Evolutionary conservation across 306 rosid genomes (phyloP), one percentile per base, ranked within the genome.

Genomic region (apple (Malus domestica)): DNA sequence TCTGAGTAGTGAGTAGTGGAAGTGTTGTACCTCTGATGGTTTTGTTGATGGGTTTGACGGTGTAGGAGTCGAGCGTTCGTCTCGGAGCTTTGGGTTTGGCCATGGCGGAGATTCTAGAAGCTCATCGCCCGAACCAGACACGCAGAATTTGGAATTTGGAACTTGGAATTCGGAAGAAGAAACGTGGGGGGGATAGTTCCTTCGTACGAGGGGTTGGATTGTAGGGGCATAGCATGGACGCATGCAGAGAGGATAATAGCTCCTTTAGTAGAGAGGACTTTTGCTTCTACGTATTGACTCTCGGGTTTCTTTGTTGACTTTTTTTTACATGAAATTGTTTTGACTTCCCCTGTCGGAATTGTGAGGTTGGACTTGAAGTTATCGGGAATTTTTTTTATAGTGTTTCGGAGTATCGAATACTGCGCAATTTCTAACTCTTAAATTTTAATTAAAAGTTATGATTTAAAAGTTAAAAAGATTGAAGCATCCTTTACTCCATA

Each of bases 11-110:
- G 55, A 49, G 55, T 16, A 15, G 55, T 49, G 3, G 55, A 1
- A 16, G 55, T 49, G 55, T 0, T 49, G 10, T 77, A 92, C 99
- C 93, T 90, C 78, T 89, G 61, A 95, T 25, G 73, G 88, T 65
- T 83, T 87, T 87, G 88, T 80, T 95, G 86, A 88, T 95, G 84
- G 80, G 93, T 71, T 92, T 95, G 89, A 92, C 99, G 63, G 97
- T 79, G 87, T 88, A 95, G 15, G 98, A 89, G 81, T 95, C 97
- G 76, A 95, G 97, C 89, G 96, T 89, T 92, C 90, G 92, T n/a
- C 88, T 88, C 18, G 88, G 90, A 81, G 97, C 87, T 80, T 92
- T 95, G 7, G 90, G 97, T 80, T 92, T 95, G 74, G 89, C 97
- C 99, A 95, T 89, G 75, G 82, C 30, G 35, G 60, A 55, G 67